These are phyloP conservation scores for Nicotiana undulata DNA, from an alignment of 257 asterid species.

Conservation along the genomic window DNA sequence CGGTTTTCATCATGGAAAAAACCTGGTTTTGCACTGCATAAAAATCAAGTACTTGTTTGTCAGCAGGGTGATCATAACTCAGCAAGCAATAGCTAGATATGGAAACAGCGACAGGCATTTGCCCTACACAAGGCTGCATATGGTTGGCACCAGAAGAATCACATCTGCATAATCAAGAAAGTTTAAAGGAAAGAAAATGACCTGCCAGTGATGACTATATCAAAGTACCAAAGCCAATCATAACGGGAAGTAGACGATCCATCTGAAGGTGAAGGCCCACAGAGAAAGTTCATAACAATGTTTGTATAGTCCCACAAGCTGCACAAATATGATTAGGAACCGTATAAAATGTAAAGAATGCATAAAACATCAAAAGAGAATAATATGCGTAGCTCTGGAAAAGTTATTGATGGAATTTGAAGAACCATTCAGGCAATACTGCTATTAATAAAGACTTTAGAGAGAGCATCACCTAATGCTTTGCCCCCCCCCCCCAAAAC, in stretches of 20 bases:
- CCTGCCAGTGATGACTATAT: constrained; percentile 97
- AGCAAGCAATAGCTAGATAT: background rate
- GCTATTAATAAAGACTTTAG: background rate
- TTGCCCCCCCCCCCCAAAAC: background rate
- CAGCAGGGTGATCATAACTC: background rate
- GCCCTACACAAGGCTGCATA: background rate
- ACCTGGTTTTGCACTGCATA: constrained; percentile 83
- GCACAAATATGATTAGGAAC: constrained; percentile 31
- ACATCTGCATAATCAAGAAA: background rate
- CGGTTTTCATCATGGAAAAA: constrained; percentile 92
- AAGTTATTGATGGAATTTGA: background rate
- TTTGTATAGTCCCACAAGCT: constrained; percentile 98
- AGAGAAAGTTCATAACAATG: constrained; percentile 91
- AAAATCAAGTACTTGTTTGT: background rate
- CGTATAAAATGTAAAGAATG: constrained; percentile 5
- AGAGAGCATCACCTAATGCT: background rate
- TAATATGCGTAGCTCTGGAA: background rate
- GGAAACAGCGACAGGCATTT: background rate
- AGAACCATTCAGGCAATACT: background rate
- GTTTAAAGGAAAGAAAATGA: constrained; percentile 25
- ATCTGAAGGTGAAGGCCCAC: constrained; percentile 48
- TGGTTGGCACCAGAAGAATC: background rate
- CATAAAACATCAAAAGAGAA: background rate
- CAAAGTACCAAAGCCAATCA: constrained; percentile 86
- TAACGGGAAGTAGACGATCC: constrained; percentile 40